phyloP scores from a whole-genome alignment of 2,329 filamentous ascomycete species.

The Fusarium albosuccineum region DNA sequence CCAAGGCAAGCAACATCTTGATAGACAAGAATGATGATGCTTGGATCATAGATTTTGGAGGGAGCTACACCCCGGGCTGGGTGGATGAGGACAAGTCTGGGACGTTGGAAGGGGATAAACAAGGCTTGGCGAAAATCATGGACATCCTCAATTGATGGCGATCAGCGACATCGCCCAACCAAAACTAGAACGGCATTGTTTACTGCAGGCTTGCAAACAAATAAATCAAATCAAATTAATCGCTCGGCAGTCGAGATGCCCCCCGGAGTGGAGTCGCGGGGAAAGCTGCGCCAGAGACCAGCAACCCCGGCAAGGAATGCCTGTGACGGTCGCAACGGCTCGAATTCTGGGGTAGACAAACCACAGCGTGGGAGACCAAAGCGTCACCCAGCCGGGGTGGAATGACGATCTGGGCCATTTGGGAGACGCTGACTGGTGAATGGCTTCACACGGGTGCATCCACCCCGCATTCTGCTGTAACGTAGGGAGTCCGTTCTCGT shows the following conservation, averaged over 20 bases:
- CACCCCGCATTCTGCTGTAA: not conserved
- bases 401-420: constrained; percentile 6
- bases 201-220: too few relatives aligned
- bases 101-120: not conserved
- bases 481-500: too few relatives aligned
- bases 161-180: too few relatives aligned
- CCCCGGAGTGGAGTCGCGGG: not conserved
- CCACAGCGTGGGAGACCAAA: not conserved
- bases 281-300: not conserved
- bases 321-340: not conserved
- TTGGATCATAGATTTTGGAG: not conserved
- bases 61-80: not conserved
- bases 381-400: not conserved
- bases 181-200: too few relatives aligned
- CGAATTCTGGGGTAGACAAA: constrained; percentile 2
- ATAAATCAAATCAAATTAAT: too few relatives aligned
- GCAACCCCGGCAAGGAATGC: not conserved
- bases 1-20: not conserved
- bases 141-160: too few relatives aligned
- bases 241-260: not conserved
- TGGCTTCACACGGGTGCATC: too few relatives aligned
- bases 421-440: constrained; percentile 1
- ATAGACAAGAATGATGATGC: not conserved
- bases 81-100: not conserved
- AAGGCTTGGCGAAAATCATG: not conserved